These are phyloP conservation scores for Penicillium coffeae DNA, from an alignment of 495 filamentous ascomycete species.

Conservation along the genomic window DNA sequence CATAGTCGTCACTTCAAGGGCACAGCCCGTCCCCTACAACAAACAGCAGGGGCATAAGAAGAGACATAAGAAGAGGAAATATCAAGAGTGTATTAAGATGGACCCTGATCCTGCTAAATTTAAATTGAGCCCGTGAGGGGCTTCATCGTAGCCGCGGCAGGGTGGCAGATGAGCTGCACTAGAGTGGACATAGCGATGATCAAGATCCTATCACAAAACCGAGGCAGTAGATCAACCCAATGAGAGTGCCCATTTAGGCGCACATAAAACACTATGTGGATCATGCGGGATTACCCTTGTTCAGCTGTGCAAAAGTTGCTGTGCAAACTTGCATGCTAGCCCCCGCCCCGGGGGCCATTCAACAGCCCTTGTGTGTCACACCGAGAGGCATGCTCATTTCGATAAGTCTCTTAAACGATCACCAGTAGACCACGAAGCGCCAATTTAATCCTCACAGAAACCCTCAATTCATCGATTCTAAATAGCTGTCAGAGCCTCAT, in stretches of 20 bases:
- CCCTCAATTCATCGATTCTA: too few relatives aligned
- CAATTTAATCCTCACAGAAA: too few relatives aligned
- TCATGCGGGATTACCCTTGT: neutral
- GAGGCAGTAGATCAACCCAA: neutral
- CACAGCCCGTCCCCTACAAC: neutral
- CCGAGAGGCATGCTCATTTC: too few relatives aligned
- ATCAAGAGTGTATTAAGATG: too few relatives aligned
- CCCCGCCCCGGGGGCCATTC: too few relatives aligned
- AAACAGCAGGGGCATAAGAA: neutral
- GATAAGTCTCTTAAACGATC: too few relatives aligned
- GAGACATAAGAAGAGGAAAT: neutral
- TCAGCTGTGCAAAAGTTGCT: neutral
- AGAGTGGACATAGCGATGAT: neutral
- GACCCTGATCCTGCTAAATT: too few relatives aligned
- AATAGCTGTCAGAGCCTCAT: too few relatives aligned
- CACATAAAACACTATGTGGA: neutral
- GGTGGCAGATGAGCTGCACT: neutral
- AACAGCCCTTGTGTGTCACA: too few relatives aligned
- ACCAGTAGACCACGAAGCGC: too few relatives aligned
- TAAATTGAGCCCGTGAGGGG: neutral
- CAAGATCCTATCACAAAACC: neutral
- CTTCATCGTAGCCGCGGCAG: neutral
- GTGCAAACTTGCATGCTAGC: neutral
- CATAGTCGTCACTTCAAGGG: slow-evolving; percentile 2
- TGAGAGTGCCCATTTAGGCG: neutral